Percentiles rank a stretch among this genome's conserved stretches.
phyloP scores from a whole-genome alignment of 1,139 yeast species.

The Diutina pseudorugosa region DNA sequence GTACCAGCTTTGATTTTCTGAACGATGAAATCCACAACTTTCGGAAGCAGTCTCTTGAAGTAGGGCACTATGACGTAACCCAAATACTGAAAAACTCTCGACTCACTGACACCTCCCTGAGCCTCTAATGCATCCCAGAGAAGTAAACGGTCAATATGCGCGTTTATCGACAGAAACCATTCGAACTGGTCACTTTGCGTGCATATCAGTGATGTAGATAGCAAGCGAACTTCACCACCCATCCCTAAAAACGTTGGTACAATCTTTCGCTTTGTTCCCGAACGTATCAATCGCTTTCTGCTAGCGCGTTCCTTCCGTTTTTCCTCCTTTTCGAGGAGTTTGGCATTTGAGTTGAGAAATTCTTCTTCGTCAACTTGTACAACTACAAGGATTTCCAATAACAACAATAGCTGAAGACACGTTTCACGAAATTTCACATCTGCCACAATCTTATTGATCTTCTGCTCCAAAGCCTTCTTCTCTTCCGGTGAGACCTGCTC shows the following conservation, averaged over 20 bases:
- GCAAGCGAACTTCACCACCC: constrained; percentile 14
- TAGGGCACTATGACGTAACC: constrained; percentile 44
- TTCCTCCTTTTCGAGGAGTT: constrained; percentile 7
- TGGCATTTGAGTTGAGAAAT: constrained; percentile 13
- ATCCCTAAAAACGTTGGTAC: constrained; percentile 32
- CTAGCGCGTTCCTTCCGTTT: constrained; percentile 13
- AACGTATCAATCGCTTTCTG: not conserved
- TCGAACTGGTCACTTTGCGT: not conserved
- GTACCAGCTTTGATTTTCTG: constrained; percentile 31
- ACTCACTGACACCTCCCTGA: constrained; percentile 13
- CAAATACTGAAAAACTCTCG: constrained; percentile 35
- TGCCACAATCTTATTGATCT: constrained; percentile 9
- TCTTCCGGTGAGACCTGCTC: constrained; percentile 3
- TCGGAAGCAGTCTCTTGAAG: constrained; percentile 37
- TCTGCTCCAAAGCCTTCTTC: constrained; percentile 11
- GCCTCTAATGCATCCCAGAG: constrained; percentile 40
- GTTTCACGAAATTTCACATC: constrained; percentile 52
- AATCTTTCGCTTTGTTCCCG: constrained; percentile 13
- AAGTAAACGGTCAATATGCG: constrained; percentile 39
- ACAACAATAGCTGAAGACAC: constrained; percentile 48
- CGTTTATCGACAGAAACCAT: constrained; percentile 16
- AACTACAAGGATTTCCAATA: constrained; percentile 33
- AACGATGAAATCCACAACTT: constrained; percentile 32
- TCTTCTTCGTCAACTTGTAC: constrained; percentile 16
- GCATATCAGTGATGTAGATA: not conserved